Percentiles rank a stretch among this genome's conserved stretches.
Evolutionary conservation across 495 filamentous ascomycete genomes (phyloP).

Genomic region (Bacidia gigantensis): DNA sequence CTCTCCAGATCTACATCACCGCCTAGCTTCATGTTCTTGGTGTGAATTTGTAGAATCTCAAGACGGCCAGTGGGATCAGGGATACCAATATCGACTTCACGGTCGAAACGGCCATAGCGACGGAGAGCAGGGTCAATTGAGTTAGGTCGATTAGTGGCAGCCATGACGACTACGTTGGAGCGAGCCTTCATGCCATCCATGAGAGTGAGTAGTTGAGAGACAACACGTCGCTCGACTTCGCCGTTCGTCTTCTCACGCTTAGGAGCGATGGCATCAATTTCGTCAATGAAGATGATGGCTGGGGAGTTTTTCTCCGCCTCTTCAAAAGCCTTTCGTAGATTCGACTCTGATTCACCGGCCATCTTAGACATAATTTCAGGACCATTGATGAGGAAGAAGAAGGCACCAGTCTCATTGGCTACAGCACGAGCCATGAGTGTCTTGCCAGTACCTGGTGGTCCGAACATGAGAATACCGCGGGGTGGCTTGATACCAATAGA

Average conservation of each 20-base stretch:
- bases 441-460: slow-evolving; percentile 97
- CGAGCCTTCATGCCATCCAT: slow-evolving; percentile 99
- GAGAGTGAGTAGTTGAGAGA: slow-evolving; percentile 91
- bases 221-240: slow-evolving; percentile 95
- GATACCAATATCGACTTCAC: slow-evolving; percentile 95
- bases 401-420: slow-evolving; percentile 95
- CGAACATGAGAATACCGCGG: slow-evolving; percentile 94
- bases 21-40: slow-evolving; percentile 99
- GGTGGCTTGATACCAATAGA: slow-evolving; percentile 99
- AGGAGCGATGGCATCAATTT: slow-evolving; percentile 96
- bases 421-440: slow-evolving; percentile 97
- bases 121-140: slow-evolving; percentile 91
- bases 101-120: slow-evolving; percentile 92
- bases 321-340: slow-evolving; percentile 93
- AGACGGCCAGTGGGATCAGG: slow-evolving; percentile 97
- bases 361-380: slow-evolving; percentile 99
- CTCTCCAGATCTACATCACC: slow-evolving; percentile 95
- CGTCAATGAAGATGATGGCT: slow-evolving; percentile 98
- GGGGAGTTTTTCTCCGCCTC: slow-evolving; percentile 99
- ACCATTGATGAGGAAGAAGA: slow-evolving; percentile 99
- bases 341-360: slow-evolving; percentile 97
- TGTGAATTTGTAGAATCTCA: slow-evolving; percentile 97
- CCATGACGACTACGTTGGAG: slow-evolving; percentile 97
- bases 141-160: slow-evolving; percentile 93
- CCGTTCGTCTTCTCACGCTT: slow-evolving; percentile 99